These are phyloP conservation scores for Malassezia pachydermatis DNA, from an alignment of 1,284 basidiomycete genomes.

Conservation along the genomic window DNA sequence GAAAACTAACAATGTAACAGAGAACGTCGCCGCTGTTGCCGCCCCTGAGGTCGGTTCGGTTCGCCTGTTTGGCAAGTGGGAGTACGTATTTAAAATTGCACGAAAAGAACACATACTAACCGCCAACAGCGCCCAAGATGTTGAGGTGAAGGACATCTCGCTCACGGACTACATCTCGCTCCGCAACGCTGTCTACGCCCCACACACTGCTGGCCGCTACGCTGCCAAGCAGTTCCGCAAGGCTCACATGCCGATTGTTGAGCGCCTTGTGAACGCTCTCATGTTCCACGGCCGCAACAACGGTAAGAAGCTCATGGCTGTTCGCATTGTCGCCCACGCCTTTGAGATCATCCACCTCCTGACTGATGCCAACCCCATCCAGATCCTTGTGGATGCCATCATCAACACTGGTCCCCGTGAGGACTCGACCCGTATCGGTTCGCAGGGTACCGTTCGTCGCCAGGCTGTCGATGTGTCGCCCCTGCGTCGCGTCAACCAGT, in stretches of 20 bases:
- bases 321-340: conserved; percentile 98
- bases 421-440: conserved; percentile 99
- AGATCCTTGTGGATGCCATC: conserved; percentile 94
- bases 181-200: conserved; percentile 88
- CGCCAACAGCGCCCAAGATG: conserved; percentile 54
- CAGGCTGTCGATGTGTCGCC: conserved; percentile 99
- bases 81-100: conserved; percentile 25
- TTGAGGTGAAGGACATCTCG: conserved; percentile 93
- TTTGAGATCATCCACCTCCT: conserved; percentile 99
- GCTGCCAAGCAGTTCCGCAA: conserved; percentile 99
- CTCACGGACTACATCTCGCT: conserved; percentile 88
- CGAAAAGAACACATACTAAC: background rate
- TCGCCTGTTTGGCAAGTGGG: conserved; percentile 46
- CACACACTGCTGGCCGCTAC: conserved; percentile 98
- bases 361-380: conserved; percentile 99
- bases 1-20: conserved; percentile 21
- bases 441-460: conserved; percentile 97
- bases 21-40: conserved; percentile 42
- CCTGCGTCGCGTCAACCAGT: conserved; percentile 94
- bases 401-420: conserved; percentile 99
- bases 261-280: conserved; percentile 78
- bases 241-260: conserved; percentile 99
- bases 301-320: conserved; percentile 98
- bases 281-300: conserved; percentile 99
- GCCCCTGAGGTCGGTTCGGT: conserved; percentile 42